A percentile compares a stretch with the other conserved stretches of the same genome.
Conservation (phyloP, 2,329 filamentous ascomycete species). For the Exophiala sp. region DNA sequence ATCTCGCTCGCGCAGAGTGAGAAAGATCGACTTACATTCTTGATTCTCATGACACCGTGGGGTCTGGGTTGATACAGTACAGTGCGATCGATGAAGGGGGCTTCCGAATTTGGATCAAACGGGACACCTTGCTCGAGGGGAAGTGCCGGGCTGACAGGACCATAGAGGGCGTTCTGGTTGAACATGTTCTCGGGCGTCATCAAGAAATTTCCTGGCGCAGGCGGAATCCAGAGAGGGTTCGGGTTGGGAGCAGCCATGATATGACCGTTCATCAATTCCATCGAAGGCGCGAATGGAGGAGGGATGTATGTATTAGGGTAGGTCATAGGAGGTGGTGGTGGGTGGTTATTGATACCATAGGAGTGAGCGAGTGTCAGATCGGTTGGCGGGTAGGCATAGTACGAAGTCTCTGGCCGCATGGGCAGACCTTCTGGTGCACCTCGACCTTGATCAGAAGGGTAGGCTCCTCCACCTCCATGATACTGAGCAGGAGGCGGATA, state of each 20-base stretch:
- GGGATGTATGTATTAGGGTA: neutral
- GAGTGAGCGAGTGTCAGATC: neutral
- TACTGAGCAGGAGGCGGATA: neutral
- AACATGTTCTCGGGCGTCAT: neutral
- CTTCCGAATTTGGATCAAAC: conserved; percentile 16
- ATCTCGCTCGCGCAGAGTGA: neutral
- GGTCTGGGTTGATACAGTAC: conserved; percentile 19
- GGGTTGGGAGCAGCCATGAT: neutral
- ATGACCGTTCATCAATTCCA: neutral
- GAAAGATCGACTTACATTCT: conserved; percentile 29
- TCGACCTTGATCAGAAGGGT: neutral
- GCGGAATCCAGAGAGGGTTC: neutral
- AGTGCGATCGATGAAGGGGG: conserved; percentile 28
- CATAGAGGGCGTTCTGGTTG: neutral
- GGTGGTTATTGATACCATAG: neutral
- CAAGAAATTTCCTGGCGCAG: neutral
- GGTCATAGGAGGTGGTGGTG: neutral
- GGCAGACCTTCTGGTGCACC: neutral
- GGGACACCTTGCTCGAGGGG: conserved; percentile 3
- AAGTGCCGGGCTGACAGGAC: neutral
- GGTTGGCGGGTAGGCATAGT: neutral
- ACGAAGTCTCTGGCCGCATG: neutral
- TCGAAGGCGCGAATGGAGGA: neutral
- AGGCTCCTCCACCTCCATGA: neutral
- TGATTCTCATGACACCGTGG: conserved; percentile 34